Evolutionary conservation across 306 rosid species (phyloP), one percentile per base, ranked within the genome.

Genomic region (Vigna hirtella): DNA sequence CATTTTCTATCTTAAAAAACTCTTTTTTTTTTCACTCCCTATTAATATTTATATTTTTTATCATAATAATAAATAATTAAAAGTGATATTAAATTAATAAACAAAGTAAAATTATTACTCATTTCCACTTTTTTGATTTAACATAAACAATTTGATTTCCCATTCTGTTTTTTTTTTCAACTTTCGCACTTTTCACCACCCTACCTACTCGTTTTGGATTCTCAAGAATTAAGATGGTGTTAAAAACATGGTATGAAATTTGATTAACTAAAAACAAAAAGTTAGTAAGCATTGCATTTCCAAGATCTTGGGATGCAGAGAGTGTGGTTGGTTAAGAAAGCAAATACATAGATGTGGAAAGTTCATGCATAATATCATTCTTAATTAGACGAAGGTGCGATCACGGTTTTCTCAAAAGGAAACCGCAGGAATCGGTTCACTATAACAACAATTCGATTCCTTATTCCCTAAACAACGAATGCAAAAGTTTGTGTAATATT

Each of bases 401-500:
- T 43, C 17, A 61, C 10, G 9, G 7, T 50, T 50, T 16, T 16
- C 2, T 45, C 4, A 14, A 5, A 14, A 5, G 10, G 16, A 57
- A 57, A 20, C 1, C 16, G 6, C 59, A 42, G 13, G 45, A 24
- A 55, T 52, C 5, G 18, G 4, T 20, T 38, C 1, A 40, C 0
- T 3, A 9, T 52, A 59, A 22, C 28, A 26, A 49, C 2, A 18
- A 51, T 34, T 50, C 10, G 72, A 77, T 38, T 80, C 82, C 18
- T 42, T 30, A 42, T 78, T 70, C 45, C 45, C 47, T 12, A 32
- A 36, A 20, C 40, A 38, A 40, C 12, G 14, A 62, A 63, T 63
- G n/a, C 22, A n/a, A 42, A 40, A 40, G 67, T 5, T 48, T 12
- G 40, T 48, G 24, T 61, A 61, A 70, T 57, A 43, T 69, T 28